Conservation (phyloP, 2,329 filamentous ascomycete species). For the Phaeosphaeriaceae sp. region DNA sequence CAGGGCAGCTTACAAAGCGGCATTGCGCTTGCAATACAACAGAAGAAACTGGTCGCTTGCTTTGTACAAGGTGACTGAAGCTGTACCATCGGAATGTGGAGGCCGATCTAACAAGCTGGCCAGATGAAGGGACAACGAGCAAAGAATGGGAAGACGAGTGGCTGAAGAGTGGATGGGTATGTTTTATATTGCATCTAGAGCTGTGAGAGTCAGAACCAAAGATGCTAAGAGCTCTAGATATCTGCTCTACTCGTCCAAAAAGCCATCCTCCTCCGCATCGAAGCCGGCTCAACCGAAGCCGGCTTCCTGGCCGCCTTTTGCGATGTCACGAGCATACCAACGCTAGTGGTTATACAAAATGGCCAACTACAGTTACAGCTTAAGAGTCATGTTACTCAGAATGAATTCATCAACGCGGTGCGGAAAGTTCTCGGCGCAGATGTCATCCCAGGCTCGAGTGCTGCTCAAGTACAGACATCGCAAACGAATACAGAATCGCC, state of each 20-base stretch:
- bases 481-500: conserved; percentile 15
- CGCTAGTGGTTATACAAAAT: conserved; percentile 80
- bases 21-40: conserved; percentile 74
- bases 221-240: conserved; percentile 32
- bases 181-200: conserved; percentile 2
- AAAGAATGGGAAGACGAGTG: conserved; percentile 75
- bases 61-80: conserved; percentile 73
- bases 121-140: conserved; percentile 75
- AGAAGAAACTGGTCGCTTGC: conserved; percentile 80
- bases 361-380: conserved; percentile 81
- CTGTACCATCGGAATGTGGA: conserved; percentile 15
- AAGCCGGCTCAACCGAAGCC: conserved; percentile 78
- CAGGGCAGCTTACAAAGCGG: conserved; percentile 79
- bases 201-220: background rate
- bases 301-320: conserved; percentile 83
- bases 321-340: conserved; percentile 78
- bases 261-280: conserved; percentile 73
- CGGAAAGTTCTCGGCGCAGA: conserved; percentile 45
- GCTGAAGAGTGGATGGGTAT: conserved; percentile 52
- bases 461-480: conserved; percentile 16
- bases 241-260: conserved; percentile 63
- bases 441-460: conserved; percentile 32
- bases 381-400: conserved; percentile 65
- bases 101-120: conserved; percentile 9
- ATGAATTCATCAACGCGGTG: conserved; percentile 69